A percentile compares a stretch with the other conserved stretches of the same genome.
phyloP scores from a whole-genome alignment of 192 early-diverging fungal species.

The Rhizophagus clarus region DNA sequence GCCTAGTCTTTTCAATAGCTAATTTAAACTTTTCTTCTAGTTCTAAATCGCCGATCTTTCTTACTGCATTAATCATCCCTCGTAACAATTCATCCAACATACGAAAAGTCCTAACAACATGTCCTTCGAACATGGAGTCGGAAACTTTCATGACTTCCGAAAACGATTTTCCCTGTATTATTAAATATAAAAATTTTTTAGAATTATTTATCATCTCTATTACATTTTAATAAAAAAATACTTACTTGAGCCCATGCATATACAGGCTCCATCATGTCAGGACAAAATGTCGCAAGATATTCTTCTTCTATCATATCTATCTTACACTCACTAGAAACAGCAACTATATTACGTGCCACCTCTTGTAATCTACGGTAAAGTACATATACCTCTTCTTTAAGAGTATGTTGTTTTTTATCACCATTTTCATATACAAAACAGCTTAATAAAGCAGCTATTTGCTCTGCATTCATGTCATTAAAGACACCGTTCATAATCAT shows the following conservation, averaged over 20 bases:
- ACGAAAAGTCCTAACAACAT: constrained; percentile 84
- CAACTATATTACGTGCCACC: constrained; percentile 80
- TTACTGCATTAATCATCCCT: constrained; percentile 87
- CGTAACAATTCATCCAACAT: constrained; percentile 87
- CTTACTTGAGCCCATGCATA: constrained; percentile 78
- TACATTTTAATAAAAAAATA: background rate
- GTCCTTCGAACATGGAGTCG: constrained; percentile 89
- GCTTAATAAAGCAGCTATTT: constrained; percentile 80
- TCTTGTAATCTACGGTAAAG: constrained; percentile 84
- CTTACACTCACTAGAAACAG: constrained; percentile 87
- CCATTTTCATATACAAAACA: constrained; percentile 91
- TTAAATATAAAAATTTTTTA: background rate
- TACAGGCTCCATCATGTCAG: constrained; percentile 93
- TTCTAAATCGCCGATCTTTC: constrained; percentile 91
- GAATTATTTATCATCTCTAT: background rate
- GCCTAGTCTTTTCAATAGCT: constrained; percentile 86
- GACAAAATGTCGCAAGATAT: constrained; percentile 81
- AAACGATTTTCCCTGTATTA: constrained; percentile 82
- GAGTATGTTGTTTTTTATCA: constrained; percentile 49
- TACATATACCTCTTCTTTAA: constrained; percentile 76
- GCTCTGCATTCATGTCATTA: constrained; percentile 89
- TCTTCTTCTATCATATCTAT: constrained; percentile 84
- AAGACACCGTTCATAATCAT: constrained; percentile 97
- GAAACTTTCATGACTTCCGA: constrained; percentile 94
- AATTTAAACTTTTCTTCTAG: constrained; percentile 93